phyloP scores from a whole-genome alignment of 2,329 filamentous ascomycete genomes.

The Tolypocladium pustulatum region DNA sequence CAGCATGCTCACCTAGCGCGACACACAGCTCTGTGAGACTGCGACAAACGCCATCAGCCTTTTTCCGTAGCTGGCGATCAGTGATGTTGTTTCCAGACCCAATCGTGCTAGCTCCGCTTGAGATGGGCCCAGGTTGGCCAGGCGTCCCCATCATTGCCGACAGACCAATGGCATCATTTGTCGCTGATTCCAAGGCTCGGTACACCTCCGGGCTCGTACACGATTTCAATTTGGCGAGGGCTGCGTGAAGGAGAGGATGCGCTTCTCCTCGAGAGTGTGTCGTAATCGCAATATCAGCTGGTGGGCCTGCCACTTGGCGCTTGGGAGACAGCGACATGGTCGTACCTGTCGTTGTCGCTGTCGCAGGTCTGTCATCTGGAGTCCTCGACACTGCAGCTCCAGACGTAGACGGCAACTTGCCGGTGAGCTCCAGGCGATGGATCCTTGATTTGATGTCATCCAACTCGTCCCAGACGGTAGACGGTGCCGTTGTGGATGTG shows the following conservation, averaged over 20 bases:
- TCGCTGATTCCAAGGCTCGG: constrained; percentile 67
- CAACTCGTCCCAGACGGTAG: constrained; percentile 94
- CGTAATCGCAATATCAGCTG: constrained; percentile 26
- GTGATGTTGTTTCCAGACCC: constrained; percentile 45
- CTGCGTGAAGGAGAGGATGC: constrained; percentile 71
- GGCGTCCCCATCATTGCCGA: constrained; percentile 66
- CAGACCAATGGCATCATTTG: constrained; percentile 69
- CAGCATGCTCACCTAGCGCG: constrained; percentile 57
- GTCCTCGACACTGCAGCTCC: constrained; percentile 66
- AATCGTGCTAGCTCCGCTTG: constrained; percentile 54
- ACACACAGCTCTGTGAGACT: constrained; percentile 88
- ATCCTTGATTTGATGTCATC: constrained; percentile 94
- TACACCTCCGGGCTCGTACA: constrained; percentile 64
- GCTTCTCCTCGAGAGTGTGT: constrained; percentile 41
- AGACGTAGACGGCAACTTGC: constrained; percentile 75
- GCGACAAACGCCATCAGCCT: constrained; percentile 86
- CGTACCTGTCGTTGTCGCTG: constrained; percentile 83
- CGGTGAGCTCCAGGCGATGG: constrained; percentile 77
- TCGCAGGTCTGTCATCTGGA: constrained; percentile 73
- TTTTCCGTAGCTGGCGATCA: constrained; percentile 78
- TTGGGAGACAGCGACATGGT: constrained; percentile 87
- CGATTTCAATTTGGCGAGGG: constrained; percentile 66
- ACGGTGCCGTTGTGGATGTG: constrained; percentile 76
- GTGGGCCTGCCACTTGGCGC: constrained; percentile 28
- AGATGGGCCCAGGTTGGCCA: constrained; percentile 58